These are phyloP conservation scores for Daldinia vernicosa DNA, from an alignment of 495 filamentous ascomycete species.

Conservation along the genomic window DNA sequence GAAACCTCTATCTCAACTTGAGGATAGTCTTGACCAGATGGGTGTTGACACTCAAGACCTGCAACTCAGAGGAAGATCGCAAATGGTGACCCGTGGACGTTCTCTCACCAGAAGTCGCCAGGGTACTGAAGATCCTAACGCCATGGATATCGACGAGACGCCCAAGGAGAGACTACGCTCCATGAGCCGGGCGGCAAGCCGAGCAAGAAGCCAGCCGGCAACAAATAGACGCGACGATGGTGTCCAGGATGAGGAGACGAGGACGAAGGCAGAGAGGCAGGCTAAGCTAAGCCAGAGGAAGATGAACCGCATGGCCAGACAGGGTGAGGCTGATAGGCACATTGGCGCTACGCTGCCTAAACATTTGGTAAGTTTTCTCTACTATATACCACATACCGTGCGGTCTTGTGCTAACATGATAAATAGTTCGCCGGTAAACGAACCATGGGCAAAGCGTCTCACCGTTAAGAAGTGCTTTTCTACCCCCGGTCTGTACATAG, in stretches of 20 bases:
- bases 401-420: slow-evolving; percentile 43
- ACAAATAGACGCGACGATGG: slow-evolving; percentile 88
- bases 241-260: slow-evolving; percentile 65
- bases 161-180: slow-evolving; percentile 71
- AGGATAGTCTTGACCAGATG: slow-evolving; percentile 80
- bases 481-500: slow-evolving; percentile 17
- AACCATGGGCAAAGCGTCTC: slow-evolving; percentile 42
- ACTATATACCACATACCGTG: background rate
- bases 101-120: slow-evolving; percentile 57
- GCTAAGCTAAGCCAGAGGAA: slow-evolving; percentile 92
- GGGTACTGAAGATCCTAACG: slow-evolving; percentile 66
- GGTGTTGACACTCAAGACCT: slow-evolving; percentile 84
- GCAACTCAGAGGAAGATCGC: slow-evolving; percentile 71
- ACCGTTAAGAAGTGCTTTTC: slow-evolving; percentile 44
- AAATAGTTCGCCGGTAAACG: slow-evolving; percentile 46
- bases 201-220: slow-evolving; percentile 75
- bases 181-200: slow-evolving; percentile 82
- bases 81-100: slow-evolving; percentile 70
- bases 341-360: slow-evolving; percentile 81
- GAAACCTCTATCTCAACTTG: slow-evolving; percentile 82
- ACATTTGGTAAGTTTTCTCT: slow-evolving; percentile 77
- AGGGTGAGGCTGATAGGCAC: slow-evolving; percentile 96
- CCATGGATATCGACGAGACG: slow-evolving; percentile 87
- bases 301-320: slow-evolving; percentile 97
- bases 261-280: slow-evolving; percentile 83